These are phyloP conservation scores for Henckelia pumila DNA, from an alignment of 257 asterid species.

Conservation along the genomic window DNA sequence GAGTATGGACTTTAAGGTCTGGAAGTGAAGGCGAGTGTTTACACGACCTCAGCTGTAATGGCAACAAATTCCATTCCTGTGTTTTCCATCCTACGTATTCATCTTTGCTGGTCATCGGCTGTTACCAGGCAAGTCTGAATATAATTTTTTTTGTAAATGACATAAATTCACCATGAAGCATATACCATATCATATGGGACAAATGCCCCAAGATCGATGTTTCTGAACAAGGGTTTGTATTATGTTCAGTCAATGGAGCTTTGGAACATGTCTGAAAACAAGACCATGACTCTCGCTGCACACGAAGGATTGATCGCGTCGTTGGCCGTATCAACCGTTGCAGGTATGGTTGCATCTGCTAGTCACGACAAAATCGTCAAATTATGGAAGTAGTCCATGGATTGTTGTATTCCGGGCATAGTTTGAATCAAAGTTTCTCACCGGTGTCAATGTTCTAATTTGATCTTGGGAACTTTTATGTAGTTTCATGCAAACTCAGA, in stretches of 20 bases:
- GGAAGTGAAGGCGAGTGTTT: conserved; percentile 82
- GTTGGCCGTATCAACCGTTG: conserved; percentile 65
- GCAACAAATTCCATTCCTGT: conserved; percentile 83
- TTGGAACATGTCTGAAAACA: conserved; percentile 82
- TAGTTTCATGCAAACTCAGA: background rate
- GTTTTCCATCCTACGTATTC: conserved; percentile 89
- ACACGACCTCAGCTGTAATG: conserved; percentile 82
- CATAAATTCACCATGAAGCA: background rate
- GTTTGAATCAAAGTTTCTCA: background rate
- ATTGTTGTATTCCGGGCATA: background rate
- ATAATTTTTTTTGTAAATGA: background rate
- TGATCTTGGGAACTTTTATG: too few species aligned
- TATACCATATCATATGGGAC: background rate
- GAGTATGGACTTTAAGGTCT: conserved; percentile 81
- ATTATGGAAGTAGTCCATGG: conserved; percentile 56
- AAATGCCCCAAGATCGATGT: background rate
- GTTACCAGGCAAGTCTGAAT: conserved; percentile 82
- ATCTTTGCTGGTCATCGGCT: conserved; percentile 82
- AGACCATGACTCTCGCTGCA: conserved; percentile 74
- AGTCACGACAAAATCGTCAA: conserved; percentile 85
- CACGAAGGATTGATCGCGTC: conserved; percentile 82
- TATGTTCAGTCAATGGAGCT: conserved; percentile 74
- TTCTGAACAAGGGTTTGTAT: background rate
- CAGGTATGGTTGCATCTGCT: conserved; percentile 89
- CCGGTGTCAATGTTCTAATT: background rate